These are phyloP conservation scores for Stemphylium beticola DNA, from an alignment of 2,329 filamentous ascomycete species.

Conservation along the genomic window DNA sequence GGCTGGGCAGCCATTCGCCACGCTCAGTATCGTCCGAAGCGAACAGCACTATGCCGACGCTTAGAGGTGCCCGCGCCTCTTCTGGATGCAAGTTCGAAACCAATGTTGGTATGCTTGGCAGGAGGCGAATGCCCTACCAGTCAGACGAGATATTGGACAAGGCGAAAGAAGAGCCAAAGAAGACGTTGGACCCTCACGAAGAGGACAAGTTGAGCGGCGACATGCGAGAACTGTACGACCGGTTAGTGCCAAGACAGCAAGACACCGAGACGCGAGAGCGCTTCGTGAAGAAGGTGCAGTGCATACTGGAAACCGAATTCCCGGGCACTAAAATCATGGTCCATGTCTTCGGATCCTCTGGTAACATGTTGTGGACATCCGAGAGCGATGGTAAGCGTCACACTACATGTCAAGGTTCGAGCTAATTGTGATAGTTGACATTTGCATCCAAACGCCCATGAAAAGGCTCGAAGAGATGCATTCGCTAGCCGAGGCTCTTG, in stretches of 20 bases:
- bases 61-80: slow-evolving; percentile 65
- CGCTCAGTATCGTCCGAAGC: slow-evolving; percentile 90
- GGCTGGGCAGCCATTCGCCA: slow-evolving; percentile 80
- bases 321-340: slow-evolving; percentile 89
- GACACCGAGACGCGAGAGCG: slow-evolving; percentile 77
- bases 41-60: slow-evolving; percentile 72
- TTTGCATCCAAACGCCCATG: slow-evolving; percentile 93
- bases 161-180: slow-evolving; percentile 71
- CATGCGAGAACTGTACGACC: slow-evolving; percentile 83
- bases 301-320: slow-evolving; percentile 88
- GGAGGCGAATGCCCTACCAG: slow-evolving; percentile 89
- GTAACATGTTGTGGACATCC: slow-evolving; percentile 91
- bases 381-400: slow-evolving; percentile 83
- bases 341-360: slow-evolving; percentile 96
- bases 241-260: slow-evolving; percentile 79
- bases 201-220: slow-evolving; percentile 71
- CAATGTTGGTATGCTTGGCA: slow-evolving; percentile 73
- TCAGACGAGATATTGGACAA: slow-evolving; percentile 82
- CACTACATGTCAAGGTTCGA: not conserved
- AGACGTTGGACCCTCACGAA: slow-evolving; percentile 47
- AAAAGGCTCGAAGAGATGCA: slow-evolving; percentile 89
- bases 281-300: slow-evolving; percentile 86
- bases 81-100: slow-evolving; percentile 86
- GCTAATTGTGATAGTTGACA: slow-evolving; percentile 72
- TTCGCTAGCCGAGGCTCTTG: slow-evolving; percentile 83